Percentiles rank a stretch among this genome's conserved stretches.
These are phyloP conservation scores for Bipolaris sorokiniana DNA, from an alignment of 2,329 filamentous ascomycete species.

Conservation along the genomic window DNA sequence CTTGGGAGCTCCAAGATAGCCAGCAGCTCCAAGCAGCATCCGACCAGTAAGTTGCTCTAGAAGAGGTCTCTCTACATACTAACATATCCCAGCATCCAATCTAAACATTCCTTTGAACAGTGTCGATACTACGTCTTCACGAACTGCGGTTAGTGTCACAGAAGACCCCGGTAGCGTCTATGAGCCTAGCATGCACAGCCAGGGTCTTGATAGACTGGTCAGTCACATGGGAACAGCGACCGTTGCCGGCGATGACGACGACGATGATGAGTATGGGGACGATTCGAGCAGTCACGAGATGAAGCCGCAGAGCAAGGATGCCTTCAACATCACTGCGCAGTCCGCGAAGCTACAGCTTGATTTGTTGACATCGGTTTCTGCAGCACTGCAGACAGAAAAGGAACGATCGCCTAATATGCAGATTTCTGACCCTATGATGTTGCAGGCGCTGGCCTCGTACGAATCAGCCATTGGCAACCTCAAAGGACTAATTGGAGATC, in stretches of 20 bases:
- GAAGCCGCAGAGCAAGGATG: conserved; percentile 80
- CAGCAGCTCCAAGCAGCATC: conserved; percentile 35
- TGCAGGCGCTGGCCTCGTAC: conserved; percentile 82
- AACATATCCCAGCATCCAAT: conserved; percentile 45
- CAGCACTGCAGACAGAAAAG: conserved; percentile 77
- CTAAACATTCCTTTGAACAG: conserved; percentile 58
- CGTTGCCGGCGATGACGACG: conserved; percentile 65
- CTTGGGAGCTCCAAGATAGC: conserved; percentile 43
- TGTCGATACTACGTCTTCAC: conserved; percentile 37
- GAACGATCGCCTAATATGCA: conserved; percentile 71
- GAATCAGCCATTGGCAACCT: conserved; percentile 88
- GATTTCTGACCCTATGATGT: conserved; percentile 77
- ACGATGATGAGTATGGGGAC: conserved; percentile 77
- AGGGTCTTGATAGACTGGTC: conserved; percentile 56
- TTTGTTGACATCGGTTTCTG: conserved; percentile 82
- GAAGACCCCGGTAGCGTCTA: conserved; percentile 65
- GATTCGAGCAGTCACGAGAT: conserved; percentile 79
- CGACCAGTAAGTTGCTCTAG: conserved; percentile 31
- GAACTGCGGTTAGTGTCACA: conserved; percentile 54
- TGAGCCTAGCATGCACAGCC: conserved; percentile 63
- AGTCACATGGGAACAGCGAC: conserved; percentile 58
- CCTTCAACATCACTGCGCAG: conserved; percentile 95
- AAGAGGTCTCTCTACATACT: not conserved
- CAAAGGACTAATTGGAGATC: conserved; percentile 80
- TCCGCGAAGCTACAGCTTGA: conserved; percentile 93